A percentile compares a stretch with the other conserved stretches of the same genome.
Evolutionary conservation across 441 rosid species (phyloP).

Genomic region (Eruca vesicaria): DNA sequence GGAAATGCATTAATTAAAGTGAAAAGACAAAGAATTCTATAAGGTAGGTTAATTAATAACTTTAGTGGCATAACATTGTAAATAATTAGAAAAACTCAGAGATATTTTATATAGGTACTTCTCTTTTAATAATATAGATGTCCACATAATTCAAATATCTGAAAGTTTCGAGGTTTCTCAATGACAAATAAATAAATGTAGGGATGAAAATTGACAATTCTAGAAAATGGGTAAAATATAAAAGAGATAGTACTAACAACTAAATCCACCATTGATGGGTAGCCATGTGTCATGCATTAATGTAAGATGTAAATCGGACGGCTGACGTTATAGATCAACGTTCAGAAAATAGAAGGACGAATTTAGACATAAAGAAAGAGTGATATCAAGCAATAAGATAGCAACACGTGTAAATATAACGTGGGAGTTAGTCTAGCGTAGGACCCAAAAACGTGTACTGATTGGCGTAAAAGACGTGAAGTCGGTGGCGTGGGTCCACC

Average conservation of each 20-base stretch:
- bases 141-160: not conserved
- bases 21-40: no score
- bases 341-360: not conserved
- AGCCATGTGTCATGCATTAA: not conserved
- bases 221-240: not conserved
- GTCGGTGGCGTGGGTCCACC: constrained; percentile 31
- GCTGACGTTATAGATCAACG: not conserved
- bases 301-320: not conserved
- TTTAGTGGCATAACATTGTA: no score
- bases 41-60: no score
- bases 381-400: not conserved
- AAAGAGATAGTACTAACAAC: not conserved
- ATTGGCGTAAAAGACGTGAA: constrained; percentile 33
- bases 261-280: not conserved
- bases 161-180: not conserved
- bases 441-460: constrained; percentile 22
- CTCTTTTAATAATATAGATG: not conserved
- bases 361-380: not conserved
- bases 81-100: no score
- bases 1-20: no score
- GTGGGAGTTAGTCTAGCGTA: constrained; percentile 8
- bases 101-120: no score
- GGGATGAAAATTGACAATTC: not conserved
- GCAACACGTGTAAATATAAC: not conserved
- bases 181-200: not conserved